Conservation (phyloP, 208 protist genomes). For the Trypanosoma rangeli region DNA sequence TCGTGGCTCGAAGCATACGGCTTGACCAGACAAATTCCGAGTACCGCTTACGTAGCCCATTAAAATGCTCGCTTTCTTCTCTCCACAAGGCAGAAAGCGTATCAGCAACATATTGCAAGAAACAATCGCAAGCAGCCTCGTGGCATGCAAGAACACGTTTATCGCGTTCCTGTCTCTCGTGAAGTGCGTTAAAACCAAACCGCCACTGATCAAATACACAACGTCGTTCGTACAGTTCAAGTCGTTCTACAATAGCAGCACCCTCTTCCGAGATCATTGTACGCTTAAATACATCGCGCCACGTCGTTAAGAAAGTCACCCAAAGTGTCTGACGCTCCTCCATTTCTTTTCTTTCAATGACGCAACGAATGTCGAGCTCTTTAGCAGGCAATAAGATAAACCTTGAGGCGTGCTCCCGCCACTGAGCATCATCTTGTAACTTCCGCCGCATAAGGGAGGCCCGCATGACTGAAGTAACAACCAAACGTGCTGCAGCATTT, state of each 20-base stretch:
- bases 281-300: constrained; percentile 50
- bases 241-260: constrained; percentile 35
- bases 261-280: constrained; percentile 31
- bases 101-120: constrained; percentile 41
- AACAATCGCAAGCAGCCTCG: constrained; percentile 17
- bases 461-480: constrained; percentile 29
- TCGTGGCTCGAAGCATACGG: constrained; percentile 12
- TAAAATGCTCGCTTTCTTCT: constrained; percentile 40
- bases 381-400: constrained; percentile 19
- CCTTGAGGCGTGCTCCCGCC: constrained; percentile 18
- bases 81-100: constrained; percentile 38
- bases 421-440: constrained; percentile 11
- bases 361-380: constrained; percentile 44
- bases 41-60: constrained; percentile 28
- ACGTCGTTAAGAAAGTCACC: constrained; percentile 46
- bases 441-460: constrained; percentile 14
- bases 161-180: constrained; percentile 19
- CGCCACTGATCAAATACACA: constrained; percentile 59
- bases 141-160: constrained; percentile 1
- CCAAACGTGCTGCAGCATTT: constrained; percentile 21
- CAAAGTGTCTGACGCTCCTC: constrained; percentile 30
- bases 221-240: constrained; percentile 61
- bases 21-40: constrained; percentile 27
- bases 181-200: constrained; percentile 35
- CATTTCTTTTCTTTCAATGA: constrained; percentile 55